Conservation (phyloP, 2,329 filamentous ascomycete species). For the Phialocephala sp. region DNA sequence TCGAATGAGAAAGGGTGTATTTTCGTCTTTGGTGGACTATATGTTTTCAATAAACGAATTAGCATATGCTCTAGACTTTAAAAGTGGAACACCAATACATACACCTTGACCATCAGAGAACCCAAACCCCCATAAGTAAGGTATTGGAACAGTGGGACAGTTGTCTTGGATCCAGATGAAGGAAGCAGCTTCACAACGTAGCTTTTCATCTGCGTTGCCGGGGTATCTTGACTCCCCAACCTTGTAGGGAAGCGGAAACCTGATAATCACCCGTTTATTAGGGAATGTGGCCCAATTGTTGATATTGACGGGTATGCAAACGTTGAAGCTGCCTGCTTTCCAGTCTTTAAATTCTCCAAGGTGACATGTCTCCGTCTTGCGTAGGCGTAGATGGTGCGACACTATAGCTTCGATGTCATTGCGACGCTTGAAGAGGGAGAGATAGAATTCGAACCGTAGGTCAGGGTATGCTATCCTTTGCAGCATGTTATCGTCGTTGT, state of each 20-base stretch:
- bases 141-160: slow-evolving; percentile 46
- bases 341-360: slow-evolving; percentile 39
- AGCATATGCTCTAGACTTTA: no score
- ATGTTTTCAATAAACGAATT: neutral
- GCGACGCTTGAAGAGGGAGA: slow-evolving; percentile 28
- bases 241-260: slow-evolving; percentile 45
- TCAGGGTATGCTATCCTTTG: slow-evolving; percentile 25
- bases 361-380: slow-evolving; percentile 26
- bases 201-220: slow-evolving; percentile 51
- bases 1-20: no score
- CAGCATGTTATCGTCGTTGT: slow-evolving; percentile 24
- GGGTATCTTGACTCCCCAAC: slow-evolving; percentile 46
- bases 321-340: slow-evolving; percentile 46
- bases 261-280: slow-evolving; percentile 37
- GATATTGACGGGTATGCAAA: slow-evolving; percentile 43
- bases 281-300: slow-evolving; percentile 27
- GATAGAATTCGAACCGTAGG: slow-evolving; percentile 34
- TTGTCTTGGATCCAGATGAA: slow-evolving; percentile 48
- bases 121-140: slow-evolving; percentile 45
- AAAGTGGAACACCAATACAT: slow-evolving; percentile 19
- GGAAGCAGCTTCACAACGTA: slow-evolving; percentile 47
- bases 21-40: slow-evolving; percentile 8
- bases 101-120: slow-evolving; percentile 41
- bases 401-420: slow-evolving; percentile 38
- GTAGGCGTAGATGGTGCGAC: slow-evolving; percentile 40